phyloP scores from a whole-genome alignment of 768 basidiomycete species.

The Agaricus sinodeliciosus region DNA sequence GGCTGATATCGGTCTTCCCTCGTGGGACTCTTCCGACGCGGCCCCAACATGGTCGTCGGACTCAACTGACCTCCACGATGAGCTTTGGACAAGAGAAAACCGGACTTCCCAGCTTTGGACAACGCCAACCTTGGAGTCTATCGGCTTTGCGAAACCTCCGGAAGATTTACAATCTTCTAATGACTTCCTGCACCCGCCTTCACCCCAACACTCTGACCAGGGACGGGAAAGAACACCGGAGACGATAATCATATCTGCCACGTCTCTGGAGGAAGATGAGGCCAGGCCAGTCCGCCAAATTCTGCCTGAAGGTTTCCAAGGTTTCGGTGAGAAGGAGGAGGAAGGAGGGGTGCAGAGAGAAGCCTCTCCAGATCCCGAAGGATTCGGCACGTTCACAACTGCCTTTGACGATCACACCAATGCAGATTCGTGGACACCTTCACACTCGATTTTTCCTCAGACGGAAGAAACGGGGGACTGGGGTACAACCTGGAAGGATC shows the following conservation, averaged over 20 bases:
- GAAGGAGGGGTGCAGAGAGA: neutral
- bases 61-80: conserved; percentile 4
- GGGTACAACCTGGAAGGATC: conserved; percentile 35
- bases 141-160: conserved; percentile 6
- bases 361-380: conserved; percentile 39
- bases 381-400: conserved; percentile 48
- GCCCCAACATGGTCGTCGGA: conserved; percentile 9
- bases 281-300: neutral
- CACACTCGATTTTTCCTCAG: conserved; percentile 18
- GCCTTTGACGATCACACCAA: conserved; percentile 16
- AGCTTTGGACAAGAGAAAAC: conserved; percentile 7
- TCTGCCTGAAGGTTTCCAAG: neutral
- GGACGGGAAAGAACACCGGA: neutral
- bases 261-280: neutral
- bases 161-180: neutral
- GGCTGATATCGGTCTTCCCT: conserved; percentile 3
- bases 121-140: conserved; percentile 4
- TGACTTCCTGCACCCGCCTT: neutral
- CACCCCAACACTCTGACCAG: neutral
- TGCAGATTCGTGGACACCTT: conserved; percentile 31
- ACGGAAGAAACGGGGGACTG: conserved; percentile 26
- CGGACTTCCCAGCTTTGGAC: conserved; percentile 2
- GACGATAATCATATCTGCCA: neutral
- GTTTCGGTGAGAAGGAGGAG: neutral
- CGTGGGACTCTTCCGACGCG: conserved; percentile 9